Conservation (phyloP, 768 basidiomycete species). For the Pisolithus albus region DNA sequence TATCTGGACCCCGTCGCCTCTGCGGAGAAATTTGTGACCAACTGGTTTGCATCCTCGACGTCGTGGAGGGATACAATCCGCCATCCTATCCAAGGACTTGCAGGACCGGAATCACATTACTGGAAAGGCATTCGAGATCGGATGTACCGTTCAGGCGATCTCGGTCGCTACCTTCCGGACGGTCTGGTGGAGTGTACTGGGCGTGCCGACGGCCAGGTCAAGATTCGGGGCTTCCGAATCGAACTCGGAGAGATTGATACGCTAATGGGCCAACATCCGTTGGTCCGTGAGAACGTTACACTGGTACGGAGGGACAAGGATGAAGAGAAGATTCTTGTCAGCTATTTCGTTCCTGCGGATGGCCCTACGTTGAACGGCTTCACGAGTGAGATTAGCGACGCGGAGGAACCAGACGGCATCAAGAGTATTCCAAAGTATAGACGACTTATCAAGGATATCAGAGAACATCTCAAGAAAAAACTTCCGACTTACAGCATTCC, state of each 20-base stretch:
- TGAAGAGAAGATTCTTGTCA: conserved; percentile 97
- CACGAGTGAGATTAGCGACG: conserved; percentile 55
- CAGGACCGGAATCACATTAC: conserved; percentile 67
- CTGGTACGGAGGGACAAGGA: conserved; percentile 95
- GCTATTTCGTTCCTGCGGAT: conserved; percentile 90
- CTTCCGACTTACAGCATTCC: conserved; percentile 93
- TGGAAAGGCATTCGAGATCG: conserved; percentile 97
- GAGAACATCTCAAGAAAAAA: conserved; percentile 95
- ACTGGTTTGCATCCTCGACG: conserved; percentile 71
- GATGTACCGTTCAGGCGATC: conserved; percentile 97
- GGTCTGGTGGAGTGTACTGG: conserved; percentile 96
- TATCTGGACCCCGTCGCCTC: conserved; percentile 83
- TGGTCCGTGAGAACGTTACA: conserved; percentile 96
- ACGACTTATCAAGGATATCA: conserved; percentile 84
- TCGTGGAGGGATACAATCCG: conserved; percentile 66
- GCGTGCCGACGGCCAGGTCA: conserved; percentile 96
- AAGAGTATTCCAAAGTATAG: conserved; percentile 81
- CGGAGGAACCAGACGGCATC: conserved; percentile 48
- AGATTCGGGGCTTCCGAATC: conserved; percentile 98
- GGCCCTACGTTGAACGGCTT: conserved; percentile 59
- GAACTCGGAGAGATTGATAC: conserved; percentile 98
- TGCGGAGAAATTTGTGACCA: conserved; percentile 84
- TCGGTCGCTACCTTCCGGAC: conserved; percentile 88
- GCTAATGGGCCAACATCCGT: conserved; percentile 85
- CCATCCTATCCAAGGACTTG: conserved; percentile 46